Evolutionary conservation across 108 stramenopile species (phyloP), one percentile per base, ranked within the genome.

Genomic region (Cyclotella kingstonii): DNA sequence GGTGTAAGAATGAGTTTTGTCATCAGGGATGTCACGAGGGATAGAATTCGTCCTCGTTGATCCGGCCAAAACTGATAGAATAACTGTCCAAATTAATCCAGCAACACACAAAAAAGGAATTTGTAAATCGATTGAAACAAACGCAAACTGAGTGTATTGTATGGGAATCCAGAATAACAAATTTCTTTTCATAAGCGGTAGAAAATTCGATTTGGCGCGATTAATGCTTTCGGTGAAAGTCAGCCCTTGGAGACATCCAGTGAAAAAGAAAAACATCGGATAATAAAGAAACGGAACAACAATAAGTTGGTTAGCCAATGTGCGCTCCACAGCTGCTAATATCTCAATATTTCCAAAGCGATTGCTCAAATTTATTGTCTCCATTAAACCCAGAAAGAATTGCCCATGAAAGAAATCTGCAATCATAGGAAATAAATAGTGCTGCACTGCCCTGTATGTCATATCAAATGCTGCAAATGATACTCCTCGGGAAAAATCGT

Each of bases 251-350:
- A 84, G 47, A 33, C 52, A 41, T 15, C 78, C 81, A 8, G 83
- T 84, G 4, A 87, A 36, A 0, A 81, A 25, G 54, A 79, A 87
- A 45, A 87, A 87, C 2, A 80, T 81, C 5, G 86, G 86, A 60
- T 87, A 87, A 57, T 87, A 87, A 10, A 87, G 41, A 41, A 84
- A 82, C 15, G 86, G 86, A 0, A 87, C 83, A 55, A 87, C 84
- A 19, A 81, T 77, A 23, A 87, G 69, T 42, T 87, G 86, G 44
- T 66, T 73, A n/a, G 77, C 83, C 51, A 87, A 43, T 5, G 86
- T 70, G 54, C 78, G 79, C 61, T 87, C 86, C 73, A 87, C 66
- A 11, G 83, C 71, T 8, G 77, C 79, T 11, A 60, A 40, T 9
- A 40, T 33, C 18, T 36, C 25, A 25, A 65, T n/a, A 66, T 60